Evolutionary conservation across 1,284 basidiomycete species (phyloP).

Genomic region (Trametes hirsuta): DNA sequence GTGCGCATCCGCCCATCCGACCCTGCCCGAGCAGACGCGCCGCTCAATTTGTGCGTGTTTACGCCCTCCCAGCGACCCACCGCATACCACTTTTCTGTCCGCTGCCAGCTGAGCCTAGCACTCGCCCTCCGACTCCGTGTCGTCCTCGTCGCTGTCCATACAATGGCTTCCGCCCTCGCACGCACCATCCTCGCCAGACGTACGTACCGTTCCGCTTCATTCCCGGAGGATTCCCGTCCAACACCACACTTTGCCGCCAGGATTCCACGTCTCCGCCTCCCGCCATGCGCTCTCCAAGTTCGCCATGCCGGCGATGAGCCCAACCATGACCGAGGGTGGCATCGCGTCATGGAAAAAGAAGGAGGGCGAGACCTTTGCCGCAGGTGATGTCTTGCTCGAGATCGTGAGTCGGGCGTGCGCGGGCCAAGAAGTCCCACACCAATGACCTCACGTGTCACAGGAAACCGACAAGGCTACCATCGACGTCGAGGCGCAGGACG

Average conservation of each 20-base stretch:
- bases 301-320: slow-evolving; percentile 99
- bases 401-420: slow-evolving; percentile 62
- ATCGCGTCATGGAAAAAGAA: slow-evolving; percentile 98
- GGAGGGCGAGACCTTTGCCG: slow-evolving; percentile 88
- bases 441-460: slow-evolving; percentile 43
- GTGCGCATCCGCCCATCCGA: slow-evolving; percentile 15
- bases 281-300: slow-evolving; percentile 86
- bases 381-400: slow-evolving; percentile 93
- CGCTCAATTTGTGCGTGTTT: slow-evolving; percentile 35
- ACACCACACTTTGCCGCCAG: slow-evolving; percentile 44
- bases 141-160: slow-evolving; percentile 23
- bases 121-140: slow-evolving; percentile 17
- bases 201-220: slow-evolving; percentile 39
- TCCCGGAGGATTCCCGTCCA: neutral
- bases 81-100: slow-evolving; percentile 23
- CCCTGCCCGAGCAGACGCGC: slow-evolving; percentile 23
- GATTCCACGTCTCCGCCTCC: slow-evolving; percentile 80
- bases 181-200: slow-evolving; percentile 68
- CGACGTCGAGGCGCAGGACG: slow-evolving; percentile 98
- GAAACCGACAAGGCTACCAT: slow-evolving; percentile 99
- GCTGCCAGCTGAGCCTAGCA: slow-evolving; percentile 25
- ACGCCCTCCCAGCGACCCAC: slow-evolving; percentile 38
- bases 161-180: slow-evolving; percentile 64
- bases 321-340: slow-evolving; percentile 99
- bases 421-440: neutral